Percentiles rank a stretch among this genome's conserved stretches.
These are phyloP conservation scores for Daldinia sp. DNA, from an alignment of 2,329 filamentous ascomycete genomes.

Conservation along the genomic window DNA sequence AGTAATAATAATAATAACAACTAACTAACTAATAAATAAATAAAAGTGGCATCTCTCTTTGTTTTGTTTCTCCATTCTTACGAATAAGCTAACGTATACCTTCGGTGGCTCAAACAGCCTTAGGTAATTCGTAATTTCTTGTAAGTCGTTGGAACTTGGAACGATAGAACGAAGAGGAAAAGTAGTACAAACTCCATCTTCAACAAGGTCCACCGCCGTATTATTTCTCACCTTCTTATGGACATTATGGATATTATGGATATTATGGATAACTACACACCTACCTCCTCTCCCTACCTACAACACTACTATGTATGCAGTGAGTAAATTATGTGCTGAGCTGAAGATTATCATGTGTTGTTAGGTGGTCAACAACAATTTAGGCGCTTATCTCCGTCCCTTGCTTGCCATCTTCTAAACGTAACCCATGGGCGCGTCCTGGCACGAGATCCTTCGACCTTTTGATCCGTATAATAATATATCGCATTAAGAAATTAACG, in stretches of 20 bases:
- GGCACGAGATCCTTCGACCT: constrained; percentile 30
- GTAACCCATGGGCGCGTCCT: constrained; percentile 35
- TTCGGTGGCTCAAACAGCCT: neutral
- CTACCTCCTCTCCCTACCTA: too few relatives aligned
- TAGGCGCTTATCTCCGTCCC: constrained; percentile 21
- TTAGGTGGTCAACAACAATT: constrained; percentile 2
- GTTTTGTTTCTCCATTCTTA: constrained; percentile 7
- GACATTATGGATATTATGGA: too few relatives aligned
- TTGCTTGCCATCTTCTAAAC: constrained; percentile 16
- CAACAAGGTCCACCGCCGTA: neutral
- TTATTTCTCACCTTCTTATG: neutral
- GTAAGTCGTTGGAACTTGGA: neutral
- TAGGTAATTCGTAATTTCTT: neutral
- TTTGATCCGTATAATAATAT: constrained; percentile 11
- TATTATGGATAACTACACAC: too few relatives aligned
- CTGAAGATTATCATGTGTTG: neutral
- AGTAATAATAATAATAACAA: too few relatives aligned
- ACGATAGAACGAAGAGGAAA: neutral
- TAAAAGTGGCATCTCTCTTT: neutral
- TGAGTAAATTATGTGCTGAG: constrained; percentile 4
- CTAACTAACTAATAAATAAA: too few relatives aligned
- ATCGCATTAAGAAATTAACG: constrained; percentile 30
- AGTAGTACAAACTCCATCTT: neutral
- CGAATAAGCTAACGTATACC: constrained; percentile 6
- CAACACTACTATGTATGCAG: neutral